Percentiles rank a stretch among this genome's conserved stretches.
Evolutionary conservation across 1,139 yeast genomes (phyloP).

Genomic region (Kurtzmaniella natalensis): DNA sequence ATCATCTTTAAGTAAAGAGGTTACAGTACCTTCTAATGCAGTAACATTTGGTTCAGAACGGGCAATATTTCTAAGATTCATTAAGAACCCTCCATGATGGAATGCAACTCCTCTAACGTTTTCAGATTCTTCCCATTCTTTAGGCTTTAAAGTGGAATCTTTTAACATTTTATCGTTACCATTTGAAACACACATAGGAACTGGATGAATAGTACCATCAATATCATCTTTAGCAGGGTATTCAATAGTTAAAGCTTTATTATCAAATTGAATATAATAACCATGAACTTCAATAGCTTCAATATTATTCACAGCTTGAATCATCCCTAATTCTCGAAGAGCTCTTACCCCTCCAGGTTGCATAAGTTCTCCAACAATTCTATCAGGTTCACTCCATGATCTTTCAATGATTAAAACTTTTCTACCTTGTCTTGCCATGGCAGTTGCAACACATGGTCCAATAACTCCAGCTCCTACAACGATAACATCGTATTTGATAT

Average conservation of each 20-base stretch:
- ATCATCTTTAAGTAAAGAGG: slow-evolving; percentile 50
- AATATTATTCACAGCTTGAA: slow-evolving; percentile 70
- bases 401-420: slow-evolving; percentile 73
- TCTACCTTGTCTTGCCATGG: slow-evolving; percentile 86
- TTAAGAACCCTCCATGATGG: slow-evolving; percentile 86
- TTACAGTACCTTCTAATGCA: slow-evolving; percentile 77
- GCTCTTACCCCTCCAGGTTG: slow-evolving; percentile 95
- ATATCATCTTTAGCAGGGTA: slow-evolving; percentile 65
- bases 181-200: slow-evolving; percentile 49
- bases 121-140: slow-evolving; percentile 58
- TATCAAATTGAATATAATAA: slow-evolving; percentile 69
- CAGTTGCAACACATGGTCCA: slow-evolving; percentile 91
- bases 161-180: slow-evolving; percentile 51
- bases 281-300: slow-evolving; percentile 80
- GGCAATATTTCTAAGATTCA: slow-evolving; percentile 73
- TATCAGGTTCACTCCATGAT: slow-evolving; percentile 87
- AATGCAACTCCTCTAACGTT: slow-evolving; percentile 77
- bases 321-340: slow-evolving; percentile 75
- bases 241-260: slow-evolving; percentile 52
- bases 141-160: slow-evolving; percentile 45
- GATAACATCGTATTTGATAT: slow-evolving; percentile 48
- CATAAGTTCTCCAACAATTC: slow-evolving; percentile 94
- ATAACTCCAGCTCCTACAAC: slow-evolving; percentile 94
- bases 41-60: slow-evolving; percentile 66
- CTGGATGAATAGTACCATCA: slow-evolving; percentile 40